Conservation (phyloP, 345 rosid species). For the Aquilaria malaccensis region DNA sequence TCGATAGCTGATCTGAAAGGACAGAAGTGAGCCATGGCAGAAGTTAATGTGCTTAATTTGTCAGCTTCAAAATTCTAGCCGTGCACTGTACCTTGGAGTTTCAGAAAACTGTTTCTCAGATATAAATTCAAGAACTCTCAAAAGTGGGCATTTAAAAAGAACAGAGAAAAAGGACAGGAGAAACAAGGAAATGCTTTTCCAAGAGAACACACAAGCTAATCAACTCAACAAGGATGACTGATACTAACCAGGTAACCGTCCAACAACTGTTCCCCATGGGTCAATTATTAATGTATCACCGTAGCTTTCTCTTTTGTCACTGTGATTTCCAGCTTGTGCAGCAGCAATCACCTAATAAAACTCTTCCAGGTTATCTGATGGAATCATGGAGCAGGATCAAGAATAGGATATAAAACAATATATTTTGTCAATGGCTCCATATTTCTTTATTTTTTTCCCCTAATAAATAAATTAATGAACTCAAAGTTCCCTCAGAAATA, state of each 20-base stretch:
- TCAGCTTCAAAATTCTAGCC: background rate
- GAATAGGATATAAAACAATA: background rate
- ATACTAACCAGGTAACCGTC: slow-evolving; percentile 67
- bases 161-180: no score
- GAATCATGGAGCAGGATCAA: background rate
- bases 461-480: no score
- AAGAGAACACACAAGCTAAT: background rate
- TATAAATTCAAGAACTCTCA: no score
- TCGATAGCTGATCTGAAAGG: slow-evolving; percentile 58
- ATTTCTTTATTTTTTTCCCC: no score
- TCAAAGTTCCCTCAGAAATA: no score
- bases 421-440: no score
- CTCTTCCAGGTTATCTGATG: slow-evolving; percentile 1
- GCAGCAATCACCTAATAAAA: slow-evolving; percentile 73
- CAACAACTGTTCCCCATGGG: slow-evolving; percentile 87
- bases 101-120: no score
- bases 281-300: slow-evolving; percentile 88
- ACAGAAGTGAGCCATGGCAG: background rate
- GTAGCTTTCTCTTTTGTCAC: slow-evolving; percentile 74
- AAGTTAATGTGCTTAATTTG: slow-evolving; percentile 2
- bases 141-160: no score
- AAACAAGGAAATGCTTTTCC: no score
- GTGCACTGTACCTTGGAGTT: no score
- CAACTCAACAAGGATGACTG: background rate
- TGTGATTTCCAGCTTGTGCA: slow-evolving; percentile 89